Evolutionary conservation across 23 red algal species (phyloP).

Genomic region (Rhodosorus marinus): DNA sequence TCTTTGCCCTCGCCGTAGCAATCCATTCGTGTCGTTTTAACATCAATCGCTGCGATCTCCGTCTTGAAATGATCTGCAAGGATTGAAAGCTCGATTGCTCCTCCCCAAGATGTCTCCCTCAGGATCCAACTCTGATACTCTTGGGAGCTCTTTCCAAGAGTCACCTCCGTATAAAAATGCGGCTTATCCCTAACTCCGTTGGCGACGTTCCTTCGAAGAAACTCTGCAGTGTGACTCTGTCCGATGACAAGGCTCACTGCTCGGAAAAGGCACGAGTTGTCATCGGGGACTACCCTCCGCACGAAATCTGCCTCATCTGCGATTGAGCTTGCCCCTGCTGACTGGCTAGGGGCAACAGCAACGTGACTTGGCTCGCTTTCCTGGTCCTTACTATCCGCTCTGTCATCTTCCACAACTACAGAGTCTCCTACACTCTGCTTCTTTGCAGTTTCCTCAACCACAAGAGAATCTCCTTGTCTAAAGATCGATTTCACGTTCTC

Average conservation of each 20-base stretch:
- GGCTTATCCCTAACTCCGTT: slow-evolving; percentile 21
- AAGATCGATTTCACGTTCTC: too few relatives aligned
- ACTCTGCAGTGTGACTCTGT: slow-evolving; percentile 3
- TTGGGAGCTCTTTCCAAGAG: slow-evolving; percentile 20
- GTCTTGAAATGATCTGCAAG: slow-evolving; percentile 31
- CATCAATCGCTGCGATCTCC: slow-evolving; percentile 69
- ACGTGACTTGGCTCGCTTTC: too few relatives aligned
- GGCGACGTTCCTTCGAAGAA: slow-evolving; percentile 28
- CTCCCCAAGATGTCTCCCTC: slow-evolving; percentile 69
- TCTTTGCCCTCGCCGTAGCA: slow-evolving; percentile 51
- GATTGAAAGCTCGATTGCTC: slow-evolving; percentile 79
- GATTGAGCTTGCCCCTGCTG: slow-evolving; percentile 5
- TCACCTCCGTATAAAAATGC: slow-evolving; percentile 37
- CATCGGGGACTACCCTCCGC: slow-evolving; percentile 67
- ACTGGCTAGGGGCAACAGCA: neutral
- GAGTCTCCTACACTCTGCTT: too few relatives aligned
- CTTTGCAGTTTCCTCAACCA: too few relatives aligned
- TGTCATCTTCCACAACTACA: neutral
- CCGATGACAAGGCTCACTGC: slow-evolving; percentile 5
- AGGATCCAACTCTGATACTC: slow-evolving; percentile 74
- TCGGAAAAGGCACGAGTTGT: slow-evolving; percentile 93
- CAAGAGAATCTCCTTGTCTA: too few relatives aligned
- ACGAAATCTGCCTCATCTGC: slow-evolving; percentile 15
- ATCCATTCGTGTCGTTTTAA: slow-evolving; percentile 60
- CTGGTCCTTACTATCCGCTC: neutral